Percentiles rank a stretch among this genome's conserved stretches.
These are phyloP conservation scores for Leucoagaricus sp. DNA, from an alignment of 1,284 basidiomycete genomes.

Conservation along the genomic window DNA sequence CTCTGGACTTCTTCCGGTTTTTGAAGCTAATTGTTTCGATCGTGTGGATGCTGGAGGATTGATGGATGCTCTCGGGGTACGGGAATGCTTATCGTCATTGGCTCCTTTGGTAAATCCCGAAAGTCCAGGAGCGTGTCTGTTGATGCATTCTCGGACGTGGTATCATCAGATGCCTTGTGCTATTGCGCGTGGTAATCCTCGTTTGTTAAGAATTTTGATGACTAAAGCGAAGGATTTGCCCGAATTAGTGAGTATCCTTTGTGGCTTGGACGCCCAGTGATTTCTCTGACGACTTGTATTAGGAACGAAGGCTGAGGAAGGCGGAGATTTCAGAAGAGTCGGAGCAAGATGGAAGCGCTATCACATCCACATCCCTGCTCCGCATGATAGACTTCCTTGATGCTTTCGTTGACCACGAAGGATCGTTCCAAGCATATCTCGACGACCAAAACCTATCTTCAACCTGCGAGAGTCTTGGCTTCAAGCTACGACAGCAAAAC, in stretches of 20 bases:
- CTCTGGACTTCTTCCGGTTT: slow-evolving; percentile 37
- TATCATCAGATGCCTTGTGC: slow-evolving; percentile 27
- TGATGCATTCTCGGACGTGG: slow-evolving; percentile 42
- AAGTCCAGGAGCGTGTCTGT: slow-evolving; percentile 28
- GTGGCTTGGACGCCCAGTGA: neutral
- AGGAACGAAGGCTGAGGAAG: slow-evolving; percentile 21
- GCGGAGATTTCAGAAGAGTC: slow-evolving; percentile 13
- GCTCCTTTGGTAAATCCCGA: slow-evolving; percentile 35
- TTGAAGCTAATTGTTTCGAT: slow-evolving; percentile 39
- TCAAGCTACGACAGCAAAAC: slow-evolving; percentile 29
- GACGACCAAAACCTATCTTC: slow-evolving; percentile 24
- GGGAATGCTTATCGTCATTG: slow-evolving; percentile 38
- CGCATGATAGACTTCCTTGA: slow-evolving; percentile 37
- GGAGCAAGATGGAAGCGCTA: slow-evolving; percentile 21
- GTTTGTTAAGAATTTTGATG: slow-evolving; percentile 31
- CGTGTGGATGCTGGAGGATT: slow-evolving; percentile 39
- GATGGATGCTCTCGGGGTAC: slow-evolving; percentile 34
- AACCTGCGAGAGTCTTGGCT: slow-evolving; percentile 24
- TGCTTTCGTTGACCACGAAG: slow-evolving; percentile 41
- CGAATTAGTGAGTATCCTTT: slow-evolving; percentile 25
- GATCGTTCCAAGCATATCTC: slow-evolving; percentile 35
- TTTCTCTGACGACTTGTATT: neutral
- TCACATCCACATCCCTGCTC: slow-evolving; percentile 29
- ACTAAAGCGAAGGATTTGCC: slow-evolving; percentile 32
- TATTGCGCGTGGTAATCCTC: slow-evolving; percentile 31